Conservation (phyloP, 108 stramenopile species). For the Cyclotella cryptica region DNA sequence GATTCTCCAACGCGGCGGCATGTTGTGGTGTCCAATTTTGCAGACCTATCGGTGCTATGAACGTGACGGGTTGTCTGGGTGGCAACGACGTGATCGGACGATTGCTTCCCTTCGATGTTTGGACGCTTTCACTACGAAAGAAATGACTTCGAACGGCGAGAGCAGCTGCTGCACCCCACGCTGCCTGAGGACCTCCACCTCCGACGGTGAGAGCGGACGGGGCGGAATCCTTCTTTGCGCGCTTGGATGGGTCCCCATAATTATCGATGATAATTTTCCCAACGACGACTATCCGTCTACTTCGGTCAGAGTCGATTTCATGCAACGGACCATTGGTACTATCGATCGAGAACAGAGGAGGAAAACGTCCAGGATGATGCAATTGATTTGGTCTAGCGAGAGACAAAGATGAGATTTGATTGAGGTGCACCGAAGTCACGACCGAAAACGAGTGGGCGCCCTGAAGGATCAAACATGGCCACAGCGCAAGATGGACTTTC, state of each 20-base stretch:
- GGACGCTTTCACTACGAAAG: background rate
- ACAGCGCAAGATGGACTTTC: too few species aligned
- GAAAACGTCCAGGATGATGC: too few species aligned
- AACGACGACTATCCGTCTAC: conserved; percentile 28
- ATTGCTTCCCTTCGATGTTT: background rate
- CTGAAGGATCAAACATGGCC: too few species aligned
- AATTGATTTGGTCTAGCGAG: too few species aligned
- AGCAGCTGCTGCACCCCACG: conserved; percentile 56
- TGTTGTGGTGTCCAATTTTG: conserved; percentile 49
- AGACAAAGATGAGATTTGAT: too few species aligned
- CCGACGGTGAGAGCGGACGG: conserved; percentile 35
- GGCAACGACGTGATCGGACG: conserved; percentile 13
- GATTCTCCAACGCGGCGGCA: conserved; percentile 16
- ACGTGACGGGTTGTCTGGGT: conserved; percentile 46
- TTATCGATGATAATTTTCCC: conserved; percentile 67
- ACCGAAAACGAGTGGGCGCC: too few species aligned
- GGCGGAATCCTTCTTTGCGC: conserved; percentile 2
- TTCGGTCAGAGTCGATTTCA: background rate
- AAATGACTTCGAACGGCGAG: conserved; percentile 35
- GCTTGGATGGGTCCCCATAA: conserved; percentile 40
- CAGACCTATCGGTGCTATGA: conserved; percentile 53
- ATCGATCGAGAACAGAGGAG: background rate
- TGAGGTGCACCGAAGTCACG: too few species aligned
- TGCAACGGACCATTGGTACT: background rate
- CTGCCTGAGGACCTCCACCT: conserved; percentile 69